Evolutionary conservation across 2,329 filamentous ascomycete genomes (phyloP).

Genomic region (Fusarium brevicatenulatum): DNA sequence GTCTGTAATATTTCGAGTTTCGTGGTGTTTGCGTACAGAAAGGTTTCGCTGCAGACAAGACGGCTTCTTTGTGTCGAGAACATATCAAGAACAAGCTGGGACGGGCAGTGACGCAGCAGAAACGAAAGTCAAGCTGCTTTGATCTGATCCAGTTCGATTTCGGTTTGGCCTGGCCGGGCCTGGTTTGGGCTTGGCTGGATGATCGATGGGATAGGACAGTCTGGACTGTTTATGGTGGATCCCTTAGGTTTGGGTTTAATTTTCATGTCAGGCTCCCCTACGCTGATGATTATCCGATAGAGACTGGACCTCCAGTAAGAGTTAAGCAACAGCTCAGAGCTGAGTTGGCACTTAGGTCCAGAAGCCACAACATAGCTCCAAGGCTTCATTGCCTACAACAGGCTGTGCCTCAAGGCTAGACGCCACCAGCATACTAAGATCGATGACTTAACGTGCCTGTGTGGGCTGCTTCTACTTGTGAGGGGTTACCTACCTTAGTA

Average conservation of each 20-base stretch:
- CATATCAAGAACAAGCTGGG: constrained; percentile 25
- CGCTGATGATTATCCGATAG: neutral
- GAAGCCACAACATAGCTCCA: constrained; percentile 16
- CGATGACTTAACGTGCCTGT: constrained; percentile 21
- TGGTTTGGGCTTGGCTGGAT: constrained; percentile 18
- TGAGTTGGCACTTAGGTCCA: neutral
- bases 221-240: constrained; percentile 37
- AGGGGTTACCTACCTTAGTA: neutral
- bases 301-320: constrained; percentile 2
- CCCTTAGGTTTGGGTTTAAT: constrained; percentile 19
- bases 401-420: neutral
- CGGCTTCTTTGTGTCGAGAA: constrained; percentile 7
- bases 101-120: constrained; percentile 41
- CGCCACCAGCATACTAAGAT: constrained; percentile 17
- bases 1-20: neutral
- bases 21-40: neutral
- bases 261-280: constrained; percentile 17
- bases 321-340: constrained; percentile 4
- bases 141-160: constrained; percentile 38
- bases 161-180: constrained; percentile 23
- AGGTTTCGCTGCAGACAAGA: constrained; percentile 8
- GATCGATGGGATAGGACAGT: constrained; percentile 19
- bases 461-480: neutral
- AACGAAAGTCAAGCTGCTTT: constrained; percentile 36
- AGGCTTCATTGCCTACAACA: neutral